Conservation (phyloP, 257 asterid species). For the Fraxinus cuspidata region DNA sequence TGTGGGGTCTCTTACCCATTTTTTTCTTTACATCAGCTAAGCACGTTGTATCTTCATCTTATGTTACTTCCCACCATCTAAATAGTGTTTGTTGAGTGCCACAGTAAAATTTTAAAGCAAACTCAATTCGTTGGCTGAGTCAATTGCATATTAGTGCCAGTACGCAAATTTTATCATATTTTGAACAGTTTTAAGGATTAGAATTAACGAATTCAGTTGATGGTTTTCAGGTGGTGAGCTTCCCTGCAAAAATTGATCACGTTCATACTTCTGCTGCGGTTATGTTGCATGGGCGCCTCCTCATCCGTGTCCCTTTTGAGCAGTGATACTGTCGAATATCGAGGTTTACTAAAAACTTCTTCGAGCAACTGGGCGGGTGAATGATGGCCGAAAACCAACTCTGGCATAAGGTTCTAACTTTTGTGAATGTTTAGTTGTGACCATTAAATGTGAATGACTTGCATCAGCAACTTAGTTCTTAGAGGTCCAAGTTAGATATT, state of each 20-base stretch:
- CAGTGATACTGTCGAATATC: conserved; percentile 27
- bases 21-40: background rate
- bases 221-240: conserved; percentile 45
- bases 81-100: background rate
- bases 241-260: conserved; percentile 62
- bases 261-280: conserved; percentile 64
- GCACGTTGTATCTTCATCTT: background rate
- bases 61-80: background rate
- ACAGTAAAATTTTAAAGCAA: background rate
- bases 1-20: background rate
- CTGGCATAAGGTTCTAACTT: background rate
- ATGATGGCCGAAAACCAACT: background rate
- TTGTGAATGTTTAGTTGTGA: conserved; percentile 20
- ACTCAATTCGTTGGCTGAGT: background rate
- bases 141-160: background rate
- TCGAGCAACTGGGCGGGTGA: background rate
- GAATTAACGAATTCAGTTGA: background rate
- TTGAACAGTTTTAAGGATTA: background rate
- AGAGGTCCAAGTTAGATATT: background rate
- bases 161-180: background rate
- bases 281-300: conserved; percentile 58
- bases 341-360: background rate
- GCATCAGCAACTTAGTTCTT: conserved; percentile 8
- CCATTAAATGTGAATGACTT: conserved; percentile 14
- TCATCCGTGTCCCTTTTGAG: conserved; percentile 60